Conservation (phyloP, 768 basidiomycete species). For the Peribolospora baueri region DNA sequence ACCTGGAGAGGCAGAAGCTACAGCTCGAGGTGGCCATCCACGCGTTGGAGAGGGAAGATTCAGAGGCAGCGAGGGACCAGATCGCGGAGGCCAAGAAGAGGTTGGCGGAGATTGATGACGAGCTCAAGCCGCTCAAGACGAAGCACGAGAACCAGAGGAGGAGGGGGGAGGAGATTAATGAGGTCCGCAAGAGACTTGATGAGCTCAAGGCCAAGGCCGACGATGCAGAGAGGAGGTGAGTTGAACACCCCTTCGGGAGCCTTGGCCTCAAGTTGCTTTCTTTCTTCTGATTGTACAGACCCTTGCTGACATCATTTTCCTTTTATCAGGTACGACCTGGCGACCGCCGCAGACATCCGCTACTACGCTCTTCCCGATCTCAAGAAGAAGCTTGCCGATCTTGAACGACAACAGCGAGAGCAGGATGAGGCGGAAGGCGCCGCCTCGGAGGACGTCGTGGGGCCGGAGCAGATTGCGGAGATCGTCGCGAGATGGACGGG, state of each 20-base stretch:
- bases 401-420: conserved; percentile 29
- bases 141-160: conserved; percentile 43
- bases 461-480: conserved; percentile 51
- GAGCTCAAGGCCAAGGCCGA: conserved; percentile 76
- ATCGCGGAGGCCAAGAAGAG: not conserved
- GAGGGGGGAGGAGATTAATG: conserved; percentile 37
- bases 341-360: conserved; percentile 60
- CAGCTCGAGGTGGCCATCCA: conserved; percentile 83
- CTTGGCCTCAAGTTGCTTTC: not conserved
- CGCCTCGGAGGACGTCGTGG: conserved; percentile 13
- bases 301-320: not conserved
- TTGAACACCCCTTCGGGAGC: too few species aligned
- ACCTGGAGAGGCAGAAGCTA: conserved; percentile 59
- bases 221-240: conserved; percentile 59
- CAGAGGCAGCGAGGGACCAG: not conserved
- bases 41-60: conserved; percentile 35
- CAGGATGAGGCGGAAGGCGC: conserved; percentile 37
- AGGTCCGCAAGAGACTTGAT: conserved; percentile 56
- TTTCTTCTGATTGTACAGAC: too few species aligned
- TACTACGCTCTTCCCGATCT: conserved; percentile 84
- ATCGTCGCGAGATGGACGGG: conserved; percentile 78
- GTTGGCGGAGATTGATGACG: not conserved
- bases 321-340: conserved; percentile 8
- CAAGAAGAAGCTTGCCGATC: conserved; percentile 33
- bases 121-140: conserved; percentile 38